Base-by-base conservation (phyloP, 75 land plant species). In the Adiantum capillusveneris region DNA sequence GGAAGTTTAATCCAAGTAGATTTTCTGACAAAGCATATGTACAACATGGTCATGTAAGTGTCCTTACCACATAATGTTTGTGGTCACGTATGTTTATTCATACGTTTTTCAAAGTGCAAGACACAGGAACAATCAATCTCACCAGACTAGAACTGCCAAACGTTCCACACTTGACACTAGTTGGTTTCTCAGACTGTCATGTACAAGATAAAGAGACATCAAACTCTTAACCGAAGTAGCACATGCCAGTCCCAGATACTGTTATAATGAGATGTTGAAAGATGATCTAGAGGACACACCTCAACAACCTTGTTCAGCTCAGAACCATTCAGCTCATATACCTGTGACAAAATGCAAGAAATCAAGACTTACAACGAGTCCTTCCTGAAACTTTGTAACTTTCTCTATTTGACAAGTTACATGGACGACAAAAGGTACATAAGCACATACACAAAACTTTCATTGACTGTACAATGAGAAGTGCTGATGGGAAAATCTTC, bases 141-240 rank as follows among this genome's bases (percentile, higher is more conserved):
- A 64, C 62, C 62, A 75, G 25, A 28, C 19, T 64, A 25, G 73
- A 69, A 25, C 74, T 74, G 45, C 74, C 77, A 53, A 75, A 75
- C 6, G 77, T 75, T 6, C 77, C 77, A 64, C 77, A 75, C 45
- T 69, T 75, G 50, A 75, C 41, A 29, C 56, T 69, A 18, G 29
- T 25, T 19, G 51, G 44, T 41, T 75, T 75, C 56, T 69, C 67
- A 2, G 58, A 42, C 68, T 65, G 68, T 52, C 28, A 29, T 43
- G 29, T 0, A 17, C 44, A 24, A 21, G 20, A 26, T 5, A 61
- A 22, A 44, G 25, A 52, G 29, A 64, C 14, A 25, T 53, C 19
- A 39, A 36, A 34, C 13, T 25, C 39, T 16, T n/a, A n/a, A n/a
- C n/a, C n/a, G n/a, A n/a, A n/a, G n/a, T n/a, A n/a, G n/a, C n/a